phyloP scores from a whole-genome alignment of 2,329 filamentous ascomycete genomes.

The Trichoderma gracile region DNA sequence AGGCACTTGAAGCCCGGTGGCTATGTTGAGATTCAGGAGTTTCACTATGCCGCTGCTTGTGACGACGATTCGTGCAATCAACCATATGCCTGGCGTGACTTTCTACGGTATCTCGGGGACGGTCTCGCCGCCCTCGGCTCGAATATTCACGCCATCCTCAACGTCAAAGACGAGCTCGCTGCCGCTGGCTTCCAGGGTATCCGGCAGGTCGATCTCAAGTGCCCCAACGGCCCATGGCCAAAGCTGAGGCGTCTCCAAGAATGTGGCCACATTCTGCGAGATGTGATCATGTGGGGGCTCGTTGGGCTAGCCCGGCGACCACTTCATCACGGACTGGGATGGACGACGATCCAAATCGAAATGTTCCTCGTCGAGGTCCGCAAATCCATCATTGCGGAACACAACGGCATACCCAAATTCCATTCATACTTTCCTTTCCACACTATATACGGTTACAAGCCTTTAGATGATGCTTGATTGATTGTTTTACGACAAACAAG shows the following conservation, averaged over 20 bases:
- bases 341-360: conserved; percentile 46
- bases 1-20: conserved; percentile 56
- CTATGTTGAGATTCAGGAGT: conserved; percentile 53
- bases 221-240: conserved; percentile 53
- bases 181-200: conserved; percentile 47
- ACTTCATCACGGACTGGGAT: conserved; percentile 43
- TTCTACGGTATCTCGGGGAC: conserved; percentile 43
- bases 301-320: conserved; percentile 43
- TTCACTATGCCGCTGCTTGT: conserved; percentile 44
- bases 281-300: conserved; percentile 45
- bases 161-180: conserved; percentile 40
- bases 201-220: conserved; percentile 46
- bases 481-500: background rate
- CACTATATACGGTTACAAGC: conserved; percentile 44
- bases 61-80: conserved; percentile 49
- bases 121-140: conserved; percentile 47
- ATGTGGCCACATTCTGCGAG: conserved; percentile 49
- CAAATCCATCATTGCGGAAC: conserved; percentile 40
- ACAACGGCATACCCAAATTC: conserved; percentile 38
- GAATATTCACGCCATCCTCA: conserved; percentile 44
- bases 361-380: conserved; percentile 48
- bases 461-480: conserved; percentile 29
- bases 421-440: conserved; percentile 47
- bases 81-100: conserved; percentile 51
- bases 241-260: conserved; percentile 44